phyloP scores from a whole-genome alignment of 2,329 filamentous ascomycete species.

The Blastomyces emzantsi region DNA sequence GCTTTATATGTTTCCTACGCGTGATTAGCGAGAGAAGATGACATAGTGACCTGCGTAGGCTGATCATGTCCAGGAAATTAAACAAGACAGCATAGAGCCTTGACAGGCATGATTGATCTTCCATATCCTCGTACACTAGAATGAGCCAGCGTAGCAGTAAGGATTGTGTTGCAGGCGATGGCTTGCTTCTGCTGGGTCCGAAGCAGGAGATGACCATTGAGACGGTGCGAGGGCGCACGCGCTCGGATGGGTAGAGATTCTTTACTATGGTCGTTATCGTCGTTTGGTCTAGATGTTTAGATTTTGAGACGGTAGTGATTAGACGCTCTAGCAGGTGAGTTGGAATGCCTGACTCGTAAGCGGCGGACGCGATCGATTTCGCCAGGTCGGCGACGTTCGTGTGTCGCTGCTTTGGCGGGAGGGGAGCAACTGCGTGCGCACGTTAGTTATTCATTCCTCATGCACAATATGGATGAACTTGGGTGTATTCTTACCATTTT shows the following conservation, averaged over 20 bases:
- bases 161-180: slow-evolving; percentile 60
- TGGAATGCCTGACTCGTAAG: slow-evolving; percentile 60
- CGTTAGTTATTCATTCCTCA: not conserved
- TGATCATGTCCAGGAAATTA: slow-evolving; percentile 71
- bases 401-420: slow-evolving; percentile 56
- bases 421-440: slow-evolving; percentile 25
- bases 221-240: slow-evolving; percentile 52
- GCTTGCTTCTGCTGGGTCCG: slow-evolving; percentile 69
- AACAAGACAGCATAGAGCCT: slow-evolving; percentile 69
- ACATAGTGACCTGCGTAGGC: slow-evolving; percentile 60
- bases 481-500: slow-evolving; percentile 14
- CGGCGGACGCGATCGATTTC: slow-evolving; percentile 52
- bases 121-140: slow-evolving; percentile 62
- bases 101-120: slow-evolving; percentile 54
- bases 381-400: slow-evolving; percentile 55
- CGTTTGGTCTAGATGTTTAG: slow-evolving; percentile 65
- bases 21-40: slow-evolving; percentile 73
- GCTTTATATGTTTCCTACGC: slow-evolving; percentile 70
- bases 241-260: slow-evolving; percentile 64
- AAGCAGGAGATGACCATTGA: slow-evolving; percentile 61
- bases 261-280: slow-evolving; percentile 60
- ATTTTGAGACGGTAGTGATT: slow-evolving; percentile 56
- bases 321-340: slow-evolving; percentile 52
- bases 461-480: not conserved
- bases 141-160: slow-evolving; percentile 69